Evolutionary conservation across 306 rosid species (phyloP), one percentile per base, ranked within the genome.

Genomic region (Medicago arabica): DNA sequence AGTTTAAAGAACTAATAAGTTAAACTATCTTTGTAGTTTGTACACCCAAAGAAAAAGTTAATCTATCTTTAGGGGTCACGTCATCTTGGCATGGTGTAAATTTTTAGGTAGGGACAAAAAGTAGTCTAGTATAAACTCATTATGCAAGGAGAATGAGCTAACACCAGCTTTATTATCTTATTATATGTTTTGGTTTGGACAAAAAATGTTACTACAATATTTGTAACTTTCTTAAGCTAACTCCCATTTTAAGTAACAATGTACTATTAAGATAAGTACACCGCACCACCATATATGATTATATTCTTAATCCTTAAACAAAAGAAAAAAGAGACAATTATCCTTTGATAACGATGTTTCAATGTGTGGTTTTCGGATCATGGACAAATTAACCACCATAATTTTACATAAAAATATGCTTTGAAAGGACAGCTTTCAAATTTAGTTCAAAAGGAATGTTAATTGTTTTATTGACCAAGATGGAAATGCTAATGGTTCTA

Each of bases 291-390:
- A 38, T n/a, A 61, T 13, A 39, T 50, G 21, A 15, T 25, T 12
- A 80, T 74, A 46, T 50, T 80, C 71, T 74, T 74, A 74, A 80
- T 74, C 77, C 60, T 39, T 31, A 41, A 69, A 53, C 68, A 68
- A 60, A 68, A 67, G 50, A 8, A 36, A 55, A 80, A 60, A 6
- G 15, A 47, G 59, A 60, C 72, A 80, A 49, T 74, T 68, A 75
- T 75, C 67, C 18, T 62, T 9, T 75, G 80, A 81, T 61, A 81
- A 81, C 13, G 84, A 81, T 81, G 69, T 60, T 65, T 75, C 76
- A 67, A 14, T 67, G 36, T 13, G 76, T 69, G 55, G 75, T 44
- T 67, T 67, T 75, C 13, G 57, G 69, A 74, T 21, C 2, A 1
- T 80, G 38, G 63, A 59, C 76, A 49, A 17, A 75, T 69, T 61